A percentile compares a stretch with the other conserved stretches of the same genome.
Conservation (phyloP, 192 early-diverging fungal genomes). For the Paraglomus brasilianum region DNA sequence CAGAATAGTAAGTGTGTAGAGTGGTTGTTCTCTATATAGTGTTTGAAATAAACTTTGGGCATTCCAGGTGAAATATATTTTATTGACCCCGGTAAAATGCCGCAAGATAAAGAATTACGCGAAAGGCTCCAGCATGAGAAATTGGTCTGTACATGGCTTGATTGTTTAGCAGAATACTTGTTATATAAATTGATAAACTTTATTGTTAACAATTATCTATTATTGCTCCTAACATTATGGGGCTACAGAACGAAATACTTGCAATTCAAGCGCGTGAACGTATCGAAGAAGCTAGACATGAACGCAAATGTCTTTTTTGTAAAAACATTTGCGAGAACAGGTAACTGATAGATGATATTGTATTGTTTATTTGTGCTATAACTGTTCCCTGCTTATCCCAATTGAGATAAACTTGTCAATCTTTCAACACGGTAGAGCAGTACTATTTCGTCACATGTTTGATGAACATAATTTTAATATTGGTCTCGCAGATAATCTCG, state of each 20-base stretch:
- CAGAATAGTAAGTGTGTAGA: neutral
- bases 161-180: neutral
- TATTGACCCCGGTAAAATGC: constrained; percentile 59
- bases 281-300: constrained; percentile 57
- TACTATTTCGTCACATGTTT: constrained; percentile 87
- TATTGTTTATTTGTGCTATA: neutral
- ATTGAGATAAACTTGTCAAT: neutral
- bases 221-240: neutral
- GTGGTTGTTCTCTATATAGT: constrained; percentile 30
- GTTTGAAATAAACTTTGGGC: neutral
- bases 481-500: constrained; percentile 87
- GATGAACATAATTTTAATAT: constrained; percentile 92
- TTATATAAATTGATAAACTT: neutral
- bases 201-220: neutral
- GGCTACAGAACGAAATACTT: constrained; percentile 60
- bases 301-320: constrained; percentile 92
- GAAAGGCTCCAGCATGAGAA: constrained; percentile 70
- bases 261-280: constrained; percentile 72
- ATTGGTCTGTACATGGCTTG: constrained; percentile 41
- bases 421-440: constrained; percentile 41
- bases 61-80: constrained; percentile 41
- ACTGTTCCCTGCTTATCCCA: constrained; percentile 4
- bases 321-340: constrained; percentile 71
- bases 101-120: constrained; percentile 64
- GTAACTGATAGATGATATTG: constrained; percentile 30